Evolutionary conservation across 805 yeast species (phyloP).

Genomic region (Barnettozyma sp.): DNA sequence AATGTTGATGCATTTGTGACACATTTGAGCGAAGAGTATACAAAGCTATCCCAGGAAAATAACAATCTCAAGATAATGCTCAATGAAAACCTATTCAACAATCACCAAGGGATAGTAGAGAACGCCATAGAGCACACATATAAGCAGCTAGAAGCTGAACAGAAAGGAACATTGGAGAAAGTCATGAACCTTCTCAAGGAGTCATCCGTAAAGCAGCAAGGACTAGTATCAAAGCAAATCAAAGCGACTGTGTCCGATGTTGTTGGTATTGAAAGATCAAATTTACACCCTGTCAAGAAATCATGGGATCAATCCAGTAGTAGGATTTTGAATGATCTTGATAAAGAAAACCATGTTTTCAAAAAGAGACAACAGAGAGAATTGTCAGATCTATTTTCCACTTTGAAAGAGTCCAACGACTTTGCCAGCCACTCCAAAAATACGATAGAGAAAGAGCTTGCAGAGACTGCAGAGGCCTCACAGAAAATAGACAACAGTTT

Average conservation of each 20-base stretch:
- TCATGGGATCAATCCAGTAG: slow-evolving; percentile 21
- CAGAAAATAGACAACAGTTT: slow-evolving; percentile 5
- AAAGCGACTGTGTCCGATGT: slow-evolving; percentile 15
- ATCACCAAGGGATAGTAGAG: slow-evolving; percentile 17
- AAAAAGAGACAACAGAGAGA: slow-evolving; percentile 10
- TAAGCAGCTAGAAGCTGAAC: slow-evolving; percentile 17
- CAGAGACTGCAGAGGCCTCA: slow-evolving; percentile 10
- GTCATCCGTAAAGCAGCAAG: slow-evolving; percentile 17
- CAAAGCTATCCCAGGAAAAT: slow-evolving; percentile 22
- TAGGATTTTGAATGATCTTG: slow-evolving; percentile 19
- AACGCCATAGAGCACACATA: slow-evolving; percentile 12
- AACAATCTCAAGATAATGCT: slow-evolving; percentile 18
- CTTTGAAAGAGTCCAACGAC: slow-evolving; percentile 13
- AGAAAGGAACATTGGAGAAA: slow-evolving; percentile 16
- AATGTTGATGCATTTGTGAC: slow-evolving; percentile 10
- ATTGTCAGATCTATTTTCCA: slow-evolving; percentile 8
- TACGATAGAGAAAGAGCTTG: slow-evolving; percentile 17
- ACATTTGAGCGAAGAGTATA: slow-evolving; percentile 15
- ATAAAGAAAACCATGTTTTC: slow-evolving; percentile 11
- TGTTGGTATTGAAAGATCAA: slow-evolving; percentile 14
- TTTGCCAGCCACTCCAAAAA: slow-evolving; percentile 13
- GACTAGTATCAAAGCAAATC: slow-evolving; percentile 12
- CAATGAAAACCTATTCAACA: slow-evolving; percentile 20
- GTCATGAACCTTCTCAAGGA: slow-evolving; percentile 18
- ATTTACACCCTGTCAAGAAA: slow-evolving; percentile 10